Conservation (phyloP, 306 rosid species). For the Quillaja saponaria region DNA sequence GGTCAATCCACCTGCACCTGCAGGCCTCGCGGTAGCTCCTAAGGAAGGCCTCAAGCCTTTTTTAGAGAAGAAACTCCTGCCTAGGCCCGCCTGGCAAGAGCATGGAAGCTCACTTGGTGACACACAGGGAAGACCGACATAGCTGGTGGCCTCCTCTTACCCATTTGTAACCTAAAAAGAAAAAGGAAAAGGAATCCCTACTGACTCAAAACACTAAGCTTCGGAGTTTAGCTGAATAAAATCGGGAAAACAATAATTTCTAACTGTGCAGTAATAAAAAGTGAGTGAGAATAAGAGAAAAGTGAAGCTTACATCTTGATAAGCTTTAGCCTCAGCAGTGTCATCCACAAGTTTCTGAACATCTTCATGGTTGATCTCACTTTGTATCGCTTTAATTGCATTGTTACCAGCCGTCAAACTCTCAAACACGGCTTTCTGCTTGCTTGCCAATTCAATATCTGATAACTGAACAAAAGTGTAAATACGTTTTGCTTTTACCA, state of each 20-base stretch:
- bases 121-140: too few relatives aligned
- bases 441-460: constrained; percentile 92
- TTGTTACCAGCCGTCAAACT: constrained; percentile 90
- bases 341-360: constrained; percentile 95
- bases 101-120: too few relatives aligned
- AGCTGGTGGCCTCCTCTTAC: too few relatives aligned
- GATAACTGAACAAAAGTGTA: constrained; percentile 60
- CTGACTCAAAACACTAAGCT: not conserved
- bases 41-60: too few relatives aligned
- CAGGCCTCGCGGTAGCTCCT: too few relatives aligned
- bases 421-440: constrained; percentile 89
- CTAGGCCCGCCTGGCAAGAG: too few relatives aligned
- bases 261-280: constrained; percentile 6
- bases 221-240: not conserved
- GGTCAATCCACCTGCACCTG: too few relatives aligned
- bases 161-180: too few relatives aligned
- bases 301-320: constrained; percentile 84
- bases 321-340: constrained; percentile 90
- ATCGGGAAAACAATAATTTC: not conserved
- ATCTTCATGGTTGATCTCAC: constrained; percentile 92
- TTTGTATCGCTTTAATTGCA: constrained; percentile 84
- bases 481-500: not conserved
- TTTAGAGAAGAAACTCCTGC: too few relatives aligned
- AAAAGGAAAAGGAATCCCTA: too few relatives aligned
- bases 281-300: constrained; percentile 18